Evolutionary conservation across 257 asterid genomes (phyloP), one percentile per base, ranked within the genome.

Genomic region (Solanum sitiens): DNA sequence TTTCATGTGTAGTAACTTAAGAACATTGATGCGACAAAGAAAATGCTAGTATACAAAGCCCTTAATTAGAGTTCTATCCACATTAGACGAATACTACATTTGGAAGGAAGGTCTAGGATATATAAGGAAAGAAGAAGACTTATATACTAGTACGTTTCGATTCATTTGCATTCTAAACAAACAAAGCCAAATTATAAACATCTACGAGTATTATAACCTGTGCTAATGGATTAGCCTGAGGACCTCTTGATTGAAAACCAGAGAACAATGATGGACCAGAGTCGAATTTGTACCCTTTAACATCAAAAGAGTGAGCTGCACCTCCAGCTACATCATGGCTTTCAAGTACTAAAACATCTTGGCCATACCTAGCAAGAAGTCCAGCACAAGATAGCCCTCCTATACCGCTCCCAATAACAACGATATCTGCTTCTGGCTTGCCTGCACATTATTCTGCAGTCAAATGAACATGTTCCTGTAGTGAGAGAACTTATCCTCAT

Each of bases 221-320:
- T 80, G 97, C 98, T 65, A 97, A 94, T 90, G 99, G 99, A 87
- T 97, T 97, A 9, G 98, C 98, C 92, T 97, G 99, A 73, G 92
- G 98, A 85, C 99, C 99, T 93, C 99, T 90, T 47, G 98, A 95
- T 76, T 93, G 98, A 68, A 95, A 95, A 27, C 99, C 99, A 59
- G 98, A 97, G 93, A 94, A 97, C 86, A 97, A 83, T 89, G 99
- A 97, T 6, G 99, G 99, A 32, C 99, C 99, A 6, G 98, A 97
- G 87, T 97, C 98, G 21, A 97, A 97, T 89, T 94, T 95, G 90
- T 91, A 97, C 73, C 91, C 95, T 89, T 94, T 95, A 33, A 95
- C 90, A 86, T 95, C 94, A 75, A 97, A 95, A 42, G 98, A 92
- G 91, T 97, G 99, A 83, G 99, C 98, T 83, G 98, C 98, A 63